Base-by-base conservation (phyloP, 768 basidiomycete genomes). In the Melanogaster broomeanus region DNA sequence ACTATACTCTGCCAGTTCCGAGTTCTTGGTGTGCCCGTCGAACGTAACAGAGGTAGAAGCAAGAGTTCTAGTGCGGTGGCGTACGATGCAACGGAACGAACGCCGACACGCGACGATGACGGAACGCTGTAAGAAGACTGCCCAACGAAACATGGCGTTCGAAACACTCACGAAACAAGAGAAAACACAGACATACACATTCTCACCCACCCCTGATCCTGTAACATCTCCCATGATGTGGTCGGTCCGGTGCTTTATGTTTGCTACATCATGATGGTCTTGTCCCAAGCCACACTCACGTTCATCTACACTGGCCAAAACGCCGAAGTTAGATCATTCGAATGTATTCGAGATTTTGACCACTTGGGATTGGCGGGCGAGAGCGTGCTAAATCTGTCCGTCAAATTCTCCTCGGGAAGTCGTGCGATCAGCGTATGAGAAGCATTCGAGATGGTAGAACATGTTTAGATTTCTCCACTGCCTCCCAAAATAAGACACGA, bases 181-280 rank as follows among this genome's bases (percentile, higher is more conserved):
- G 51, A 52, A 38, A 25, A 34, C 4, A 27, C 7, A 31, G 12
- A 38, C 45, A 48, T 39, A 24, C 24, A 13, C n/a, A 37, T 39
- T 50, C 51, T 35, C 47, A 52, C 51, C 42, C 22, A 18, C 30
- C 43, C n/a, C 39, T 40, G 51, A 30, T 49, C 46, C 34, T 52
- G 51, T 31, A 52, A 40, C 22, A 16, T 27, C 16, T 37, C 35
- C 4, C 35, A 18, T 37, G 35, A 11, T 12, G 30, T 30, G 8
- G 33, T 34, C 33, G 33, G 33, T 34, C 33, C 16, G 35, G 16
- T n/a, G 35, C 18, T 16, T 37, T 37, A 11, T 37, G 35, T 37
- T 11, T n/a, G n/a, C n/a, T n/a, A n/a, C n/a, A n/a, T n/a, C n/a
- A n/a, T n/a, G n/a, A n/a, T n/a, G n/a, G n/a, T n/a, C 35, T 16